These are phyloP conservation scores for Puccinia novopanici DNA, from an alignment of 1,284 basidiomycete genomes.

Conservation along the genomic window DNA sequence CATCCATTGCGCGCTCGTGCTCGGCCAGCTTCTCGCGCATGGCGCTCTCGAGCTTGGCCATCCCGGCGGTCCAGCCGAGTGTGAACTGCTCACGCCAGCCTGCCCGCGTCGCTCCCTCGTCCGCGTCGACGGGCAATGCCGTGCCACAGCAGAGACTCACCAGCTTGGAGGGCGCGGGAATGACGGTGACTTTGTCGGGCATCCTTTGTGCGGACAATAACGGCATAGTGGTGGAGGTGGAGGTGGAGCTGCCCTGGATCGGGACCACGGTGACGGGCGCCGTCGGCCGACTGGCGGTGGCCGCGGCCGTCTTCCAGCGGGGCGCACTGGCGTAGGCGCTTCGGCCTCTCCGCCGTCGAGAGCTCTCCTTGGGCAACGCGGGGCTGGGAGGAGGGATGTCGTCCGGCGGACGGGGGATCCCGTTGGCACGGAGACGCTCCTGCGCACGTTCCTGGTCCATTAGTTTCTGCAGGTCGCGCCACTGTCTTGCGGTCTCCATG, in stretches of 20 bases:
- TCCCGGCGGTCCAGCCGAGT: no score
- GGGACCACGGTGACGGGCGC: background rate
- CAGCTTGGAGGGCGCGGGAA: slow-evolving; percentile 1
- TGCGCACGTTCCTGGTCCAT: background rate
- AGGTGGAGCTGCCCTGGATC: background rate
- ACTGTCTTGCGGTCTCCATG: background rate
- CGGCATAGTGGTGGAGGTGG: background rate
- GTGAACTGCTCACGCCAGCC: no score
- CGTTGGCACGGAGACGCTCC: background rate
- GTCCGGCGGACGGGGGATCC: background rate
- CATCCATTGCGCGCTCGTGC: no score
- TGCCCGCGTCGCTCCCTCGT: background rate
- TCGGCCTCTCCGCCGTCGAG: no score
- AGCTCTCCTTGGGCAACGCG: background rate
- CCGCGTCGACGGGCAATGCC: background rate
- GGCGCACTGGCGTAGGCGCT: slow-evolving; percentile 45
- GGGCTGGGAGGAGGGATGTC: background rate
- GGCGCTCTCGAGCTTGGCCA: no score
- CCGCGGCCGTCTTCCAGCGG: background rate
- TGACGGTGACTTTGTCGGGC: slow-evolving; percentile 23
- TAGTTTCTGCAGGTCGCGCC: background rate
- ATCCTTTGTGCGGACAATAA: background rate
- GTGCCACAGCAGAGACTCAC: slow-evolving; percentile 32
- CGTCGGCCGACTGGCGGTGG: background rate
- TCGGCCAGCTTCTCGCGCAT: no score